Percentiles rank a stretch among this genome's conserved stretches.
Conservation (phyloP, 1,284 basidiomycete species). For the Ceratobasidium sp. region DNA sequence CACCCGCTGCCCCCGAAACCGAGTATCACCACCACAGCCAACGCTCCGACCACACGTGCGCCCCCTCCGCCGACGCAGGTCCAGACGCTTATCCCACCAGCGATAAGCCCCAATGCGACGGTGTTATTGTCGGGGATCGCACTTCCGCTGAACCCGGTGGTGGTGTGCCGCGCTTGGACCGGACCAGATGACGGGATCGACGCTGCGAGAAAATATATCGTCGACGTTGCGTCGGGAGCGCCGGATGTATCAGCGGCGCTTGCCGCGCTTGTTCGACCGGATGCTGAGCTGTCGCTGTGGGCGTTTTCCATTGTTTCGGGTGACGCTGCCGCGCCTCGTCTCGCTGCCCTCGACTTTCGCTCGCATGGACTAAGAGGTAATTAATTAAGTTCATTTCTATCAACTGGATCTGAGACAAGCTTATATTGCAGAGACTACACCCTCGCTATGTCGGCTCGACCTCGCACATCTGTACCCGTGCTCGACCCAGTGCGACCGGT, state of each 20-base stretch:
- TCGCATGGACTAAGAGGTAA: slow-evolving; percentile 29
- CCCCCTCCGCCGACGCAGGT: slow-evolving; percentile 47
- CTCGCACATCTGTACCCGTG: slow-evolving; percentile 35
- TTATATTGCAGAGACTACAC: slow-evolving; percentile 35
- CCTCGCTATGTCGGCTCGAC: slow-evolving; percentile 9
- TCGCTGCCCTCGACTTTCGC: slow-evolving; percentile 31
- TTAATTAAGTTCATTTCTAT: no score
- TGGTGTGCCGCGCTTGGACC: slow-evolving; percentile 42
- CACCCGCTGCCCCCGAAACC: slow-evolving; percentile 62
- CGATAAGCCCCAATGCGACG: neutral
- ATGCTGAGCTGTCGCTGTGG: slow-evolving; percentile 37
- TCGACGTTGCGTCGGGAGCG: slow-evolving; percentile 52
- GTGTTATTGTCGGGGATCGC: slow-evolving; percentile 19
- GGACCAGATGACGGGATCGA: slow-evolving; percentile 63
- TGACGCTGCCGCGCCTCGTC: slow-evolving; percentile 29
- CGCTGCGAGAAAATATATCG: slow-evolving; percentile 65
- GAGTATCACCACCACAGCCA: slow-evolving; percentile 67
- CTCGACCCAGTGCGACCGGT: slow-evolving; percentile 18
- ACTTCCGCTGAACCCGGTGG: slow-evolving; percentile 21
- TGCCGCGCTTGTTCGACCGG: slow-evolving; percentile 27
- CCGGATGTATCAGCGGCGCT: slow-evolving; percentile 30
- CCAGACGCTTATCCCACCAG: slow-evolving; percentile 24
- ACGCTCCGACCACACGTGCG: slow-evolving; percentile 60
- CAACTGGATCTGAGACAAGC: neutral
- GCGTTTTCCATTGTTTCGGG: slow-evolving; percentile 32